Evolutionary conservation across 2,329 filamentous ascomycete species (phyloP).

Genomic region (Berkeleyomyces rouxiae): DNA sequence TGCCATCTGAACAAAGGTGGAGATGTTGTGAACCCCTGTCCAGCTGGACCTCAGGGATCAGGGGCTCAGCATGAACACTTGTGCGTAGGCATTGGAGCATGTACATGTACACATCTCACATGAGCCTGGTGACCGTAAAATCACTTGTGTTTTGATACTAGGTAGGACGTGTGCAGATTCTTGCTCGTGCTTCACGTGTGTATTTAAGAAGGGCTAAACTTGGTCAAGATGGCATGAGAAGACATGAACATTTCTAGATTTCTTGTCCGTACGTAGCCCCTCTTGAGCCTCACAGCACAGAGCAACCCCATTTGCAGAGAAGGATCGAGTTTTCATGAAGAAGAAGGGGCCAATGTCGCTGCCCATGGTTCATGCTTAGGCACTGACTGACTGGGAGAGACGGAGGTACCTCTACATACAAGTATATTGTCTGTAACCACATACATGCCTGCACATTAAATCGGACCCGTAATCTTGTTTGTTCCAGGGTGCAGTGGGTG

Average conservation of each 20-base stretch:
- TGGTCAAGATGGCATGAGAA: no score
- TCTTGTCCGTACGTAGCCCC: no score
- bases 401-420: no score
- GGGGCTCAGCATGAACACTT: not conserved
- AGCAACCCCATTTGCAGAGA: no score
- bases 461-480: not conserved
- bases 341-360: no score
- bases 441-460: not conserved
- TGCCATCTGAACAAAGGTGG: constrained; percentile 2
- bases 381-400: no score
- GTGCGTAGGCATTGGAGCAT: not conserved
- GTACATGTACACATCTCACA: not conserved
- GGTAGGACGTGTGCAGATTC: not conserved
- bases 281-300: no score
- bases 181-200: not conserved
- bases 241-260: no score
- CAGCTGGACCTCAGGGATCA: constrained; percentile 5
- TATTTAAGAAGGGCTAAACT: no score
- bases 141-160: not conserved
- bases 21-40: not conserved
- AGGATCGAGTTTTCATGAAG: no score
- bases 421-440: not conserved
- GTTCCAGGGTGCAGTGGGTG: not conserved
- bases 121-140: not conserved
- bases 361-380: no score